Conservation (phyloP, 768 basidiomycete genomes). For the Saitozyma podzolica region DNA sequence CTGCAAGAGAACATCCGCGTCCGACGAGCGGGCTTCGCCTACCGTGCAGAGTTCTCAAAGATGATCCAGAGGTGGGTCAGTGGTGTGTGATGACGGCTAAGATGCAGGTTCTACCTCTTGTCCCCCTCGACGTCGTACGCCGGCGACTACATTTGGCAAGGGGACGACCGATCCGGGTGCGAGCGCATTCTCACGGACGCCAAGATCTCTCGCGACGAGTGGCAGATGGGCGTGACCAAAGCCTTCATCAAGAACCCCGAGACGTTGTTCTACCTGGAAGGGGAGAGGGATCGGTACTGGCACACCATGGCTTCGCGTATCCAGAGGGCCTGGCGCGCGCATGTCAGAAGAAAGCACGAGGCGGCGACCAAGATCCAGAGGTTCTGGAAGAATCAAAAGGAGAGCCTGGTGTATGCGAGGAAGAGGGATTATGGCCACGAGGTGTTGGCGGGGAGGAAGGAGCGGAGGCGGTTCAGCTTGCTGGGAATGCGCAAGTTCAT, state of each 20-base stretch:
- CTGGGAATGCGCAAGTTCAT: slow-evolving; percentile 90
- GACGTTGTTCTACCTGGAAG: slow-evolving; percentile 95
- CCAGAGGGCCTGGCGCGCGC: slow-evolving; percentile 93
- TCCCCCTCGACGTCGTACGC: slow-evolving; percentile 96
- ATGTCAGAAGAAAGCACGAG: slow-evolving; percentile 91
- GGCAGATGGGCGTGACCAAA: slow-evolving; percentile 99
- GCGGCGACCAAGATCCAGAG: slow-evolving; percentile 92
- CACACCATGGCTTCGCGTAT: slow-evolving; percentile 99
- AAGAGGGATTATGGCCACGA: slow-evolving; percentile 94
- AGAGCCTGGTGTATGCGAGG: slow-evolving; percentile 81
- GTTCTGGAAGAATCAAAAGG: slow-evolving; percentile 99
- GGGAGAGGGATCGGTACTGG: slow-evolving; percentile 99
- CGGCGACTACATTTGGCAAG: slow-evolving; percentile 96
- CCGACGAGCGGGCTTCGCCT: slow-evolving; percentile 95
- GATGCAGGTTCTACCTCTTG: slow-evolving; percentile 74
- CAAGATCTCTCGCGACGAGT: slow-evolving; percentile 93
- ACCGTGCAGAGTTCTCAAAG: slow-evolving; percentile 97
- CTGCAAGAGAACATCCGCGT: slow-evolving; percentile 98
- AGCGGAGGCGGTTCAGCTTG: slow-evolving; percentile 87
- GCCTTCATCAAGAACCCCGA: slow-evolving; percentile 99
- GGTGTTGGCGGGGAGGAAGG: slow-evolving; percentile 85
- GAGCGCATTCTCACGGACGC: slow-evolving; percentile 90
- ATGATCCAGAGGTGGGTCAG: slow-evolving; percentile 77
- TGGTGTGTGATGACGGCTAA: neutral
- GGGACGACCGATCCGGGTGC: slow-evolving; percentile 86